Evolutionary conservation across 108 stramenopile genomes (phyloP).

Genomic region (Seminavis robusta): DNA sequence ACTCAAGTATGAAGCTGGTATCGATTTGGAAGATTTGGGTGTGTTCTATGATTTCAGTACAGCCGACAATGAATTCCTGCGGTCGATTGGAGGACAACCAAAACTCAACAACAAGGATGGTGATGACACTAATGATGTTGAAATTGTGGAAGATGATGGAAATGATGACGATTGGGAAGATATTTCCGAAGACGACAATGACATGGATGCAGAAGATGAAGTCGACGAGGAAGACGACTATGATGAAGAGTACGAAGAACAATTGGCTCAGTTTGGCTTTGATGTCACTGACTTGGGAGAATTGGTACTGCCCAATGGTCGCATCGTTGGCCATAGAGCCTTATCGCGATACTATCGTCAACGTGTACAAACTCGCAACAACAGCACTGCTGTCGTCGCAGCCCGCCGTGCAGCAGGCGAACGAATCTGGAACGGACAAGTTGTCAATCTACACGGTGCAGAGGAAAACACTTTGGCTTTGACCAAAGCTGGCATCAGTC

Average conservation of each 20-base stretch:
- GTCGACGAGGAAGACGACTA: slow-evolving; percentile 58
- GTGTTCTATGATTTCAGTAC: slow-evolving; percentile 93
- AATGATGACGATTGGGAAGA: slow-evolving; percentile 67
- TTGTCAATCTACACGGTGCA: slow-evolving; percentile 36
- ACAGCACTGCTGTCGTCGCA: slow-evolving; percentile 51
- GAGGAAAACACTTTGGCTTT: slow-evolving; percentile 6
- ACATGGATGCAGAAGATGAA: slow-evolving; percentile 40
- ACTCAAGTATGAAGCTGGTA: slow-evolving; percentile 84
- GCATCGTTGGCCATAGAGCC: slow-evolving; percentile 84
- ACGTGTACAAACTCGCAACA: slow-evolving; percentile 39
- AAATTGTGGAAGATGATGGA: slow-evolving; percentile 32
- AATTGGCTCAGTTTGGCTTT: slow-evolving; percentile 77
- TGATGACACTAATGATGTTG: slow-evolving; percentile 23
- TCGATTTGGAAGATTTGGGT: slow-evolving; percentile 91
- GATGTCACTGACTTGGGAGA: slow-evolving; percentile 87
- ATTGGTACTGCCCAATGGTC: slow-evolving; percentile 82
- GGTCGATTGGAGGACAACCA: not conserved
- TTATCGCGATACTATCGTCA: slow-evolving; percentile 82
- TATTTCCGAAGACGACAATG: slow-evolving; percentile 40
- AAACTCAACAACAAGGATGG: slow-evolving; percentile 1
- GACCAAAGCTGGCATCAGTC: slow-evolving; percentile 13
- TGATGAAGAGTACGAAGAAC: slow-evolving; percentile 71
- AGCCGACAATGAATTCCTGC: slow-evolving; percentile 60
- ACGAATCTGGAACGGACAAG: slow-evolving; percentile 65
- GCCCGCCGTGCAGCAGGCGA: slow-evolving; percentile 76